Percentiles rank a stretch among this genome's conserved stretches.
These are phyloP conservation scores for Pseudomonodictys pantanalensis DNA, from an alignment of 495 filamentous ascomycete species.

Conservation along the genomic window DNA sequence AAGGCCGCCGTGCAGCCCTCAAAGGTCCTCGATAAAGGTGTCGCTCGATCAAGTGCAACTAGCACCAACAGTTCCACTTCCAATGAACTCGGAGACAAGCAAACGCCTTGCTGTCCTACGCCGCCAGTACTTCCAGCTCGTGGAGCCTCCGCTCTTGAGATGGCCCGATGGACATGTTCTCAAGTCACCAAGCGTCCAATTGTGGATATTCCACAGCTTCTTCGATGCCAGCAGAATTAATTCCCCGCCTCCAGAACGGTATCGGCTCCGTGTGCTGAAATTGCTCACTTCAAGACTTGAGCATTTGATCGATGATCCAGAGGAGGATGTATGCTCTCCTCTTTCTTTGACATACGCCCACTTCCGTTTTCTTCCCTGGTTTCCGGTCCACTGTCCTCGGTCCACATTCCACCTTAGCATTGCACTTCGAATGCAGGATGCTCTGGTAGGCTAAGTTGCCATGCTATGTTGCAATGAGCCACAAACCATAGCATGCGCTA, in stretches of 20 bases:
- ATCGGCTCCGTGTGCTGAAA: conserved; percentile 72
- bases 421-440: no score
- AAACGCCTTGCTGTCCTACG: no score
- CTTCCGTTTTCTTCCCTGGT: not conserved
- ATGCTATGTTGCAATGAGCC: no score
- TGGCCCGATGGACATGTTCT: conserved; percentile 56
- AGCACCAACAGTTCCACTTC: not conserved
- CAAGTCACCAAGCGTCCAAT: conserved; percentile 55
- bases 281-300: conserved; percentile 64
- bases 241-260: conserved; percentile 60
- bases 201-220: conserved; percentile 58
- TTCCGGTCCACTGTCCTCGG: not conserved
- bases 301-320: conserved; percentile 66
- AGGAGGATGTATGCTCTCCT: conserved; percentile 73
- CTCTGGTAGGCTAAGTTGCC: no score
- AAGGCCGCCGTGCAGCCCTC: no score
- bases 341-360: conserved; percentile 7
- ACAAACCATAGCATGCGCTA: no score
- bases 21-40: no score
- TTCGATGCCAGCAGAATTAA: conserved; percentile 55
- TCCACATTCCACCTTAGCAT: no score
- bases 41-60: no score
- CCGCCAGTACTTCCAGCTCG: conserved; percentile 66
- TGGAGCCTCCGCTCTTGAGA: conserved; percentile 54
- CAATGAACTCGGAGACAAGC: conserved; percentile 18